Evolutionary conservation across 2,329 filamentous ascomycete genomes (phyloP).

Genomic region (Scedosporium boydii): DNA sequence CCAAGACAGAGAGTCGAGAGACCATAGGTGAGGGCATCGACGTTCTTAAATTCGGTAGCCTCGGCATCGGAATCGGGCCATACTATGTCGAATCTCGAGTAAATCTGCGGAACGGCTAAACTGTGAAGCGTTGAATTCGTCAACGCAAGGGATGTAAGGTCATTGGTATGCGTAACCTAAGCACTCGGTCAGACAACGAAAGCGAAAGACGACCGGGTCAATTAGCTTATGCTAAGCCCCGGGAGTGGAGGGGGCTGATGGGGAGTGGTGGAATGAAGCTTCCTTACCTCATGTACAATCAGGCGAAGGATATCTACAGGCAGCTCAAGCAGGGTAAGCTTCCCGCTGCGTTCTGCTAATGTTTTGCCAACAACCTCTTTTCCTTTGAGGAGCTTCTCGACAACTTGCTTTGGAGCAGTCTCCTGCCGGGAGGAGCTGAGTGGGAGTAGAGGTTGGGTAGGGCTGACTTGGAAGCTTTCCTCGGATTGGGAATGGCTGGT

Average conservation of each 20-base stretch:
- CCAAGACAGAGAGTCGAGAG: slow-evolving; percentile 71
- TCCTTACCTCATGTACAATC: slow-evolving; percentile 62
- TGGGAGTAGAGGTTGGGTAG: not conserved
- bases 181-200: not conserved
- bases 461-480: not conserved
- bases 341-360: slow-evolving; percentile 3
- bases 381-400: slow-evolving; percentile 4
- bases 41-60: slow-evolving; percentile 57
- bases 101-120: slow-evolving; percentile 69
- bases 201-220: not conserved
- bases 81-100: slow-evolving; percentile 78
- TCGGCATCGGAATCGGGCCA: slow-evolving; percentile 66
- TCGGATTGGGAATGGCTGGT: not conserved
- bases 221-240: slow-evolving; percentile 4
- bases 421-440: not conserved
- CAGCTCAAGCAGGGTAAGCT: slow-evolving; percentile 58
- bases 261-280: not conserved
- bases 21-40: slow-evolving; percentile 76
- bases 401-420: not conserved
- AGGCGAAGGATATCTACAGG: slow-evolving; percentile 70
- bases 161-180: slow-evolving; percentile 72
- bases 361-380: slow-evolving; percentile 4
- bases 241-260: no score
- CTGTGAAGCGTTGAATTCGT: slow-evolving; percentile 70
- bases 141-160: slow-evolving; percentile 67